phyloP scores from a whole-genome alignment of 441 rosid genomes.

The Capsella rubella region DNA sequence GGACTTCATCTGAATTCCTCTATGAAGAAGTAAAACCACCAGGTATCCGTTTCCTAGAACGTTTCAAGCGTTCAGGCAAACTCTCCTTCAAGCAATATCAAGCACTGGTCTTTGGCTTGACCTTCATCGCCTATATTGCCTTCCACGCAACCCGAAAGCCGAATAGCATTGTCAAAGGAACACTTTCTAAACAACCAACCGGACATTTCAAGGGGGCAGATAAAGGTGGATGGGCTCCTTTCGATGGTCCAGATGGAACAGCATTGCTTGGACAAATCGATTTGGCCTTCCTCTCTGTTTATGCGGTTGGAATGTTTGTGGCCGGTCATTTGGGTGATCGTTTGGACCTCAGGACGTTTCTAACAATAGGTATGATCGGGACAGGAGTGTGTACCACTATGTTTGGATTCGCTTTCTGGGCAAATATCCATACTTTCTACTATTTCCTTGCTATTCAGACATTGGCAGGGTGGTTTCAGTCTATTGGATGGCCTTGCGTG shows the following conservation, averaged over 20 bases:
- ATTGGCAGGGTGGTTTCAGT: slow-evolving; percentile 85
- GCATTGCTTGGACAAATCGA: slow-evolving; percentile 85
- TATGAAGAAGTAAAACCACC: slow-evolving; percentile 55
- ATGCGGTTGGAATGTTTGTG: slow-evolving; percentile 87
- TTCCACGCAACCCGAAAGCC: slow-evolving; percentile 88
- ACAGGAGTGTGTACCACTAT: slow-evolving; percentile 62
- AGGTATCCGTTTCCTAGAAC: slow-evolving; percentile 69
- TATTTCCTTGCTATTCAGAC: slow-evolving; percentile 69
- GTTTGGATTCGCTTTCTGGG: slow-evolving; percentile 89
- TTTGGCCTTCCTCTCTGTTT: slow-evolving; percentile 77
- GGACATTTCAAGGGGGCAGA: slow-evolving; percentile 41
- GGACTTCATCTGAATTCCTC: slow-evolving; percentile 46
- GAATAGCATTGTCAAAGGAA: slow-evolving; percentile 89
- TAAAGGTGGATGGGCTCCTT: slow-evolving; percentile 90
- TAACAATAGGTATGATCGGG: slow-evolving; percentile 89
- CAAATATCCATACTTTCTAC: slow-evolving; percentile 67
- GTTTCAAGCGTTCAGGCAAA: slow-evolving; percentile 50
- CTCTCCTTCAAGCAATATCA: slow-evolving; percentile 78
- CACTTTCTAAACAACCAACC: slow-evolving; percentile 58
- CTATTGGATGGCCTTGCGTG: slow-evolving; percentile 98
- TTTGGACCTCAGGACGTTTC: slow-evolving; percentile 74
- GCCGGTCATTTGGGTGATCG: slow-evolving; percentile 95
- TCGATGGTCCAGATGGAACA: slow-evolving; percentile 71
- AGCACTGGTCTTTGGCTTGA: slow-evolving; percentile 73
- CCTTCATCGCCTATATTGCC: slow-evolving; percentile 78